Percentiles rank a stretch among this genome's conserved stretches.
Conservation (phyloP, 371 early-diverging fungal species). For the Actinomortierella wolfii region DNA sequence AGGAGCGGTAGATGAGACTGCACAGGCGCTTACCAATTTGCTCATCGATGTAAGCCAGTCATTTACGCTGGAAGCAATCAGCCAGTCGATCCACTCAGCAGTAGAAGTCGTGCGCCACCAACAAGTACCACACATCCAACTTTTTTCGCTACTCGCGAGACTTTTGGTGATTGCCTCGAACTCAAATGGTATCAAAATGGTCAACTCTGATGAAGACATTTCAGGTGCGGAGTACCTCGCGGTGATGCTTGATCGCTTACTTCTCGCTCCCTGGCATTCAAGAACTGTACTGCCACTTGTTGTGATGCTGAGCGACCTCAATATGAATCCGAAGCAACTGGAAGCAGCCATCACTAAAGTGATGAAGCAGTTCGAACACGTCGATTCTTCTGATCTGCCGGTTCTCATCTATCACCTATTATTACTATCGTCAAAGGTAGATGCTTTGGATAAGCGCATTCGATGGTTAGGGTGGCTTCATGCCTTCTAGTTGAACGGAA, state of each 20-base stretch:
- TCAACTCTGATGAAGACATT: conserved; percentile 32
- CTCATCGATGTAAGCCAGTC: conserved; percentile 35
- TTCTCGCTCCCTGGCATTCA: conserved; percentile 50
- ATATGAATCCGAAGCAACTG: conserved; percentile 49
- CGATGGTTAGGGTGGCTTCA: background rate
- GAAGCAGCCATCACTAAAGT: conserved; percentile 39
- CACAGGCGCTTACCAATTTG: conserved; percentile 43
- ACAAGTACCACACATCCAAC: conserved; percentile 24
- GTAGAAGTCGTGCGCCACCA: conserved; percentile 29
- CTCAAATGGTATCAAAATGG: conserved; percentile 13
- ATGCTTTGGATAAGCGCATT: background rate
- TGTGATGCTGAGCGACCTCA: conserved; percentile 56
- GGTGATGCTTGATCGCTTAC: conserved; percentile 47
- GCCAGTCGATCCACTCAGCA: conserved; percentile 21
- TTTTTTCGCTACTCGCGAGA: conserved; percentile 55
- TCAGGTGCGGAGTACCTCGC: conserved; percentile 36
- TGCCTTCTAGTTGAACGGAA: too few relatives aligned
- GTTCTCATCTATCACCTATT: conserved; percentile 61
- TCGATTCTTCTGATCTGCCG: conserved; percentile 62
- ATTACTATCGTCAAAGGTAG: conserved; percentile 63
- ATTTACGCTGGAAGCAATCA: conserved; percentile 17
- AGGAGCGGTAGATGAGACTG: conserved; percentile 26
- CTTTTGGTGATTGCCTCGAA: conserved; percentile 50
- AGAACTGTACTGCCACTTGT: conserved; percentile 50
- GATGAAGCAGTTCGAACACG: conserved; percentile 52